Percentiles rank a stretch among this genome's conserved stretches.
Evolutionary conservation across 805 yeast species (phyloP).

Genomic region (Priceomyces melissophilus): DNA sequence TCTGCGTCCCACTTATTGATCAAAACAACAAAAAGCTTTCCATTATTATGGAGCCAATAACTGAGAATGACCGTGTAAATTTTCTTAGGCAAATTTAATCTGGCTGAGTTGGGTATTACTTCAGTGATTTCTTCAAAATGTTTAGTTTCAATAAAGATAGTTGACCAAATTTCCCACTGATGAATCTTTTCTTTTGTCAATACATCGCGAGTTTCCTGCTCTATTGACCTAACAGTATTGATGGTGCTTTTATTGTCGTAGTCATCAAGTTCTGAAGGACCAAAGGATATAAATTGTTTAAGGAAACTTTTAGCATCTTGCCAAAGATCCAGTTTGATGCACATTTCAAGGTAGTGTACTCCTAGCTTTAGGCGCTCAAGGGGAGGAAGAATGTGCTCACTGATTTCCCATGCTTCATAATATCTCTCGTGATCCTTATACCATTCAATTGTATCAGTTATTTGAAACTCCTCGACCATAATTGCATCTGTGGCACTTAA

Average conservation of each 20-base stretch:
- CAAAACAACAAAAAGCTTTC: conserved; percentile 36
- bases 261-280: conserved; percentile 20
- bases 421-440: conserved; percentile 50
- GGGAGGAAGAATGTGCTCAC: conserved; percentile 52
- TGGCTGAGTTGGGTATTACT: conserved; percentile 50
- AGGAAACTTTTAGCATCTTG: conserved; percentile 51
- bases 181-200: conserved; percentile 20
- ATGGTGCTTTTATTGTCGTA: conserved; percentile 31
- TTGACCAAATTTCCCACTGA: conserved; percentile 67
- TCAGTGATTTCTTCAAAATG: conserved; percentile 47
- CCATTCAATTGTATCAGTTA: conserved; percentile 75
- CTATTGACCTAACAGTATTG: conserved; percentile 14
- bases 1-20: conserved; percentile 56
- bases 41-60: conserved; percentile 37
- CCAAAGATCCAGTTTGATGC: conserved; percentile 51
- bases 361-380: conserved; percentile 59
- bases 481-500: conserved; percentile 82
- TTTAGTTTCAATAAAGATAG: conserved; percentile 46
- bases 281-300: conserved; percentile 15
- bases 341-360: conserved; percentile 45
- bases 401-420: conserved; percentile 75
- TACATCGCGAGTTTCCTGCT: conserved; percentile 15
- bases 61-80: conserved; percentile 44
- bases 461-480: conserved; percentile 64
- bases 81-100: conserved; percentile 27